These are phyloP conservation scores for Mycena rebaudengoi DNA, from an alignment of 768 basidiomycete species.

Conservation along the genomic window DNA sequence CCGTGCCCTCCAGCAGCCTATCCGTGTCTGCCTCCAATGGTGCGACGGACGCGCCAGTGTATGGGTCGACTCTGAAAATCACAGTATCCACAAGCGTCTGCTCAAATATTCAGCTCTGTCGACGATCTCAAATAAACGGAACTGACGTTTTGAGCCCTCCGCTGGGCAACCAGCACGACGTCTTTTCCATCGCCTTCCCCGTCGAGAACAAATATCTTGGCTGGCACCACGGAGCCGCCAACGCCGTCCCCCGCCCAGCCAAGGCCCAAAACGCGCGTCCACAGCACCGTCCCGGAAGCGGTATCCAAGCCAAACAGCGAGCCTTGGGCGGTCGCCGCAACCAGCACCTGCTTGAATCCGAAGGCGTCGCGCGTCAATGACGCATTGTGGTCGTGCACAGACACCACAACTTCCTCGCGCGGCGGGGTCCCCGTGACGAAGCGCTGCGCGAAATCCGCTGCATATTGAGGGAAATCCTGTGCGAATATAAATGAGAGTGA, in stretches of 20 bases:
- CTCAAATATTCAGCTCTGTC: not conserved
- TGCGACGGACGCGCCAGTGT: constrained; percentile 74
- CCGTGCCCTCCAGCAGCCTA: constrained; percentile 61
- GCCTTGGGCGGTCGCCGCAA: constrained; percentile 74
- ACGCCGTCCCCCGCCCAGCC: constrained; percentile 66
- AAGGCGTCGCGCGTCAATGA: constrained; percentile 75
- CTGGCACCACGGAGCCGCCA: constrained; percentile 64
- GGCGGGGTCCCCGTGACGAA: constrained; percentile 68
- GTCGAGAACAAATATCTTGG: constrained; percentile 66
- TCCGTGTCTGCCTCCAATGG: constrained; percentile 41
- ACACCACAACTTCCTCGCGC: constrained; percentile 53
- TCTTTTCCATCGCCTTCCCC: constrained; percentile 60
- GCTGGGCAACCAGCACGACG: constrained; percentile 69
- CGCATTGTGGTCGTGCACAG: constrained; percentile 41
- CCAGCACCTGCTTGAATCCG: constrained; percentile 86
- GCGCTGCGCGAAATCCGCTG: constrained; percentile 70
- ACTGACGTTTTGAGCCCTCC: constrained; percentile 69
- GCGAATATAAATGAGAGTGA: not conserved
- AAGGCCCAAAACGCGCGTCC: constrained; percentile 81
- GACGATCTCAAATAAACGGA: constrained; percentile 5
- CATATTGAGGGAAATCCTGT: constrained; percentile 77
- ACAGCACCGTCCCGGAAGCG: constrained; percentile 77
- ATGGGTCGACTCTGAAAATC: constrained; percentile 76
- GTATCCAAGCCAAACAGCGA: constrained; percentile 88
- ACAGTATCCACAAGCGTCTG: constrained; percentile 76